Evolutionary conservation across 2,329 filamentous ascomycete genomes (phyloP).

Genomic region (Fusarium sp.): DNA sequence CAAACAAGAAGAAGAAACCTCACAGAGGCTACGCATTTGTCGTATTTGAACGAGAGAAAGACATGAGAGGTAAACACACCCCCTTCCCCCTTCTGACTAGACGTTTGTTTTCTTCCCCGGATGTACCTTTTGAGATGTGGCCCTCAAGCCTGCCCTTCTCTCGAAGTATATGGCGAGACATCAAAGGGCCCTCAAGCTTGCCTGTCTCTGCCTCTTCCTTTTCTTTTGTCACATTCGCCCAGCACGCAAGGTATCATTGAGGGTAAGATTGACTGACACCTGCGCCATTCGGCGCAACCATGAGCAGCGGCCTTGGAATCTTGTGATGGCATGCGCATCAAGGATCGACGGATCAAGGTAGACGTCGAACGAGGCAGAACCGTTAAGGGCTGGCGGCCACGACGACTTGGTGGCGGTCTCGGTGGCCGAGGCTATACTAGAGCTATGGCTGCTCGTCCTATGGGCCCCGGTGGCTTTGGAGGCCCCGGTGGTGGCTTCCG

Average conservation of each 20-base stretch:
- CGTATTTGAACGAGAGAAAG: slow-evolving; percentile 96
- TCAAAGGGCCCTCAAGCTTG: slow-evolving; percentile 70
- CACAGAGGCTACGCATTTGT: slow-evolving; percentile 96
- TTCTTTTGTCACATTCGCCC: slow-evolving; percentile 46
- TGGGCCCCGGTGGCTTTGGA: slow-evolving; percentile 71
- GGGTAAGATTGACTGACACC: slow-evolving; percentile 80
- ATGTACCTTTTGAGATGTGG: slow-evolving; percentile 56
- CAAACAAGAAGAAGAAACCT: slow-evolving; percentile 84
- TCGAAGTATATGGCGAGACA: slow-evolving; percentile 62
- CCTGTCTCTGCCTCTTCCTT: slow-evolving; percentile 61
- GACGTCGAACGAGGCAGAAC: slow-evolving; percentile 97
- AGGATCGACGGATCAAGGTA: slow-evolving; percentile 91
- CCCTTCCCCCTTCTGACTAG: slow-evolving; percentile 49
- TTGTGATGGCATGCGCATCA: slow-evolving; percentile 91
- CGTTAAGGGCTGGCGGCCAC: slow-evolving; percentile 92
- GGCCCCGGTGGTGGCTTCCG: slow-evolving; percentile 68
- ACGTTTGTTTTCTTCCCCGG: slow-evolving; percentile 44
- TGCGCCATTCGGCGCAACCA: slow-evolving; percentile 70
- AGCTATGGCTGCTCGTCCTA: slow-evolving; percentile 79
- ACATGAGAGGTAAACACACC: slow-evolving; percentile 94
- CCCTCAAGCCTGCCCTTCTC: slow-evolving; percentile 62
- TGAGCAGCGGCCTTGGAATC: slow-evolving; percentile 88
- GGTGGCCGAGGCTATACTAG: slow-evolving; percentile 96
- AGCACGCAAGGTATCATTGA: slow-evolving; percentile 50
- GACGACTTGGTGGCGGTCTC: slow-evolving; percentile 90